Evolutionary conservation across 2,329 filamentous ascomycete species (phyloP), one percentile per base, ranked within the genome.

Genomic region (Tolypocladium nubicola): DNA sequence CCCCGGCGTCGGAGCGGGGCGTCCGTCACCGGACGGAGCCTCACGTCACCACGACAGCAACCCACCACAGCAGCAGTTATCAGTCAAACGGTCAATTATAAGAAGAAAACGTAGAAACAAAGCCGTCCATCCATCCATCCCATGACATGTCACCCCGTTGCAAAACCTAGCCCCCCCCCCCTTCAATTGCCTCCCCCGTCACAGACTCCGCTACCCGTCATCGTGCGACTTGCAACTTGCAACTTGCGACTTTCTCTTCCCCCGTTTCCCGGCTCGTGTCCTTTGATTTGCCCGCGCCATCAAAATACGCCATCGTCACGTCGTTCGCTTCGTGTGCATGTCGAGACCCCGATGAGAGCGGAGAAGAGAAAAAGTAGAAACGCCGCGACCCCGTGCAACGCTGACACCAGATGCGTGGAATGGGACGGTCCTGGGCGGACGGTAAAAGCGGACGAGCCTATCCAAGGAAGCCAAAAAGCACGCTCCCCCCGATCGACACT

Each of bases 281-380:
- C 19, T 10, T 11, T 41, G 38, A 4, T n/a, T n/a, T 41, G 40
- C 45, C 26, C 26, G 4, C 9, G 8, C 45, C 19, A 21, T 50
- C 47, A 65, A 71, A 50, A 61, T 59, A 55, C 59, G 64, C 61
- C 23, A 59, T 53, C 41, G 53, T 43, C 40, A 68, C 55, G 33
- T 64, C 62, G 37, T 58, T 53, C 7, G 58, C 52, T 35, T 62
- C 56, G 50, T 65, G 63, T 50, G 26, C 45, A 49, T 49, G 45
- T n/a, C 45, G 45, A 49, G 45, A 35, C 16, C 26, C 47, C 19
- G 47, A 50, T 50, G 50, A 56, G 38, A 16, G 26, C 39, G 16
- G 52, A 40, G 39, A 21, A 39, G n/a, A n/a, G n/a, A 39, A 14
- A 39, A 53, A n/a, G 21, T 30, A 33, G 9, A 35, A 35, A 14